Evolutionary conservation across 768 basidiomycete species (phyloP).

Genomic region (Phanerochaete sordida): DNA sequence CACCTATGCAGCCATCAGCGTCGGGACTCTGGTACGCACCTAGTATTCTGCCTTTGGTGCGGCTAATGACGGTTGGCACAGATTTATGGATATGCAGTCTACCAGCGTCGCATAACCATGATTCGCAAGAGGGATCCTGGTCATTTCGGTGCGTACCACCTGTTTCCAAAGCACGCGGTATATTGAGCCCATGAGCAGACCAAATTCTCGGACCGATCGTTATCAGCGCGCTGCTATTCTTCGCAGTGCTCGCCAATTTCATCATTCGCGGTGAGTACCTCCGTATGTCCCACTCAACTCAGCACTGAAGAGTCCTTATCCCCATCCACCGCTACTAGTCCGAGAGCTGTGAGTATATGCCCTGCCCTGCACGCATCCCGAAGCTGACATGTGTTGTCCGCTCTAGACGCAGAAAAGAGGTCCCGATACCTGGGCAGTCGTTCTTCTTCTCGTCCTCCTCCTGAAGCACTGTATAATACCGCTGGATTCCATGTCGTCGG

Average conservation of each 20-base stretch:
- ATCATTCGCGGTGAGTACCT: constrained; percentile 69
- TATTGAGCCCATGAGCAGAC: constrained; percentile 42
- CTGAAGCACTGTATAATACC: background rate
- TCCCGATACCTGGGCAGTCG: constrained; percentile 12
- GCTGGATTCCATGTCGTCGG: background rate
- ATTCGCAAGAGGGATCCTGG: constrained; percentile 88
- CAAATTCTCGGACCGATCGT: constrained; percentile 78
- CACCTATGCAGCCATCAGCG: constrained; percentile 75
- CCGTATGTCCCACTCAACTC: background rate
- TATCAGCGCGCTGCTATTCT: constrained; percentile 79
- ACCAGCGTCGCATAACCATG: constrained; percentile 86
- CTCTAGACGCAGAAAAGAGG: constrained; percentile 11
- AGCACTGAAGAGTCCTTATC: background rate
- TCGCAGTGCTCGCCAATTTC: constrained; percentile 87
- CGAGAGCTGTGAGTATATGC: constrained; percentile 14
- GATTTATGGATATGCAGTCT: constrained; percentile 84
- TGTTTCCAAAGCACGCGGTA: background rate
- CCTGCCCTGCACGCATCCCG: background rate
- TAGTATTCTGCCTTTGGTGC: background rate
- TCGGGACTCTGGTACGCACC: constrained; percentile 56
- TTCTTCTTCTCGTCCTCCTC: constrained; percentile 5
- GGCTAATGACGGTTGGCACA: constrained; percentile 24
- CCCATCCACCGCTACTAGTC: background rate
- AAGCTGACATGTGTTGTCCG: background rate
- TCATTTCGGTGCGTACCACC: constrained; percentile 64